Base-by-base conservation (phyloP, 2,329 filamentous ascomycete species). In the Leptographium lundbergii region DNA sequence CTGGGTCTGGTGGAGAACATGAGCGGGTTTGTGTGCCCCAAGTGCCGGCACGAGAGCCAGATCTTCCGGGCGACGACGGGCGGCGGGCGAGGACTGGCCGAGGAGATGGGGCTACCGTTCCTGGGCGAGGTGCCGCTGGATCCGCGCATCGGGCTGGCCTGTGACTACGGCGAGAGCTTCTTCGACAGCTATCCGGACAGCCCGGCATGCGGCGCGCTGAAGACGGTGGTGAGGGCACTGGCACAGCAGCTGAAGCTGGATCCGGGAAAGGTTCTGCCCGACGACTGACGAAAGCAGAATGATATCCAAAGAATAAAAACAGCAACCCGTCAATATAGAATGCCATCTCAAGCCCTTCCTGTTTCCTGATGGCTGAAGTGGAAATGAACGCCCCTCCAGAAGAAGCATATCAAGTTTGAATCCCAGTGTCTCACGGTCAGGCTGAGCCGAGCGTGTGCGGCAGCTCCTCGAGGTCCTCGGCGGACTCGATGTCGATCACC, bases 101-200 rank as follows among this genome's bases (percentile, higher is more conserved):
- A 87, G 69, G 92, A 97, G 71, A 90, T 92, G 79, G 82, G 81
- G 1, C 88, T 99, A 17, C 89, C 89, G 0, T 99, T 95, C 70
- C 72, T 99, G 29, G 94, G 94, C 0, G 81, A 88, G 14, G 91
- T 99, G 14, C 94, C 94, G 45, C 74, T 99, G 57, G 94, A 99
- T 68, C 92, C 94, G 4, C 79, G 92, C 62, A 96, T 99, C 65
- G 89, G 94, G 10, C 95, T 96, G 88, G 87, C 91, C 3, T 96
- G 92, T 68, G 94, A 99, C 71, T 96, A 89, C 71, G 94, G 95
- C 6, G 94, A 99, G 81, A 96, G 91, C 72, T 99, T 95, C 73
- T 88, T 97, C 68, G 91, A 97, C 68, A 86, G 85, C 27, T 99
- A 90, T 71, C 90, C 92, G 0, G 91, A 97, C 66, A 96, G 90